A percentile compares a stretch with the other conserved stretches of the same genome.
These are phyloP conservation scores for Suillus subalutaceus DNA, from an alignment of 768 basidiomycete genomes.

Conservation along the genomic window DNA sequence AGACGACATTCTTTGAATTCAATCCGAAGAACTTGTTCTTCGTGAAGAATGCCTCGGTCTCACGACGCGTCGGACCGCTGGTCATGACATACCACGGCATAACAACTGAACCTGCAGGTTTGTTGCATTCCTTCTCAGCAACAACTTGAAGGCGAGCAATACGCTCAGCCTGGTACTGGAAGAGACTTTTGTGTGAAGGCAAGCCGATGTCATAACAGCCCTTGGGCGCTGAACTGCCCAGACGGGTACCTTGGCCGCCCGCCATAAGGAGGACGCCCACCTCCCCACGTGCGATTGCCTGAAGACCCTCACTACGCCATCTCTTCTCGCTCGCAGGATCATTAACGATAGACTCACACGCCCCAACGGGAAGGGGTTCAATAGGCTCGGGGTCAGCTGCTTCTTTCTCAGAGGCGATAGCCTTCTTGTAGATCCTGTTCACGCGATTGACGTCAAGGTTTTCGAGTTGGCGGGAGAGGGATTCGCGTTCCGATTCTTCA, in stretches of 20 bases:
- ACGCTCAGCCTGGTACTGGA: conserved; percentile 97
- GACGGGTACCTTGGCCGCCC: conserved; percentile 94
- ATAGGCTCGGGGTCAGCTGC: conserved; percentile 58
- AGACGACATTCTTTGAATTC: conserved; percentile 73
- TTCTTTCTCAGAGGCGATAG: conserved; percentile 66
- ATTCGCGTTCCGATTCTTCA: conserved; percentile 58
- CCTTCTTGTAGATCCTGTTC: conserved; percentile 83
- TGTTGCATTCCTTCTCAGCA: conserved; percentile 59
- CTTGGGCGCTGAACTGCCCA: conserved; percentile 92
- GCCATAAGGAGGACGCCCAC: conserved; percentile 98
- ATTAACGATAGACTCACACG: conserved; percentile 64
- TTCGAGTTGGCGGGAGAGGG: conserved; percentile 73
- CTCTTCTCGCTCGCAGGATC: conserved; percentile 57
- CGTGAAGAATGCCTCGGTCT: conserved; percentile 85
- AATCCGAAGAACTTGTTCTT: conserved; percentile 83
- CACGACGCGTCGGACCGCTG: conserved; percentile 88
- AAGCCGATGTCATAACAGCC: conserved; percentile 98
- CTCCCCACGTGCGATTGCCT: conserved; percentile 77
- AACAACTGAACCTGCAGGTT: conserved; percentile 61
- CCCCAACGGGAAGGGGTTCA: conserved; percentile 79
- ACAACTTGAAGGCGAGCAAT: conserved; percentile 82
- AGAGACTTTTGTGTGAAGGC: conserved; percentile 90
- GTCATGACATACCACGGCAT: conserved; percentile 99
- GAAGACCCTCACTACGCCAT: conserved; percentile 81
- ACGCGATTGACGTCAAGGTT: conserved; percentile 88